phyloP scores from a whole-genome alignment of 2,329 filamentous ascomycete species.

The Alternaria sp. region DNA sequence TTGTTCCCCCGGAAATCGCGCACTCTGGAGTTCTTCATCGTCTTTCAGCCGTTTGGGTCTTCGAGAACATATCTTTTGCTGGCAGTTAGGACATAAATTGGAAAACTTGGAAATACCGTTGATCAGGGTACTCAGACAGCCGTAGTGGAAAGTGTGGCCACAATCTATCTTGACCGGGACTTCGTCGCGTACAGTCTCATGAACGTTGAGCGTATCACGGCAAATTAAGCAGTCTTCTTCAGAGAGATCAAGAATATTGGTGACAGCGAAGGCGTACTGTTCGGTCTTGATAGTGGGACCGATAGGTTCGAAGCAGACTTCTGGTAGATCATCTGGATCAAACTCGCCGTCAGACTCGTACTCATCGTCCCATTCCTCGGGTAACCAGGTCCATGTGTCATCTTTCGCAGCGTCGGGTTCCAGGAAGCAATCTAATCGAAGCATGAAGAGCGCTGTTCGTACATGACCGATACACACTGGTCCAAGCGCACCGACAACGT shows the following conservation, averaged over 20 bases:
- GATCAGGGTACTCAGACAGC: neutral
- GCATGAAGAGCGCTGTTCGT: neutral
- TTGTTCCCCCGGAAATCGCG: neutral
- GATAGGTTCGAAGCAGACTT: constrained; percentile 1
- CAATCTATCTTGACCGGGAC: neutral
- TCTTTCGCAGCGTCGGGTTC: neutral
- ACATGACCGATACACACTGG: neutral
- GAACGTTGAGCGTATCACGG: neutral
- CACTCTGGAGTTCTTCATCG: neutral
- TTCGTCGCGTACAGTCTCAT: neutral
- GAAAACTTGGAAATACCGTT: neutral
- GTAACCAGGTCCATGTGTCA: neutral
- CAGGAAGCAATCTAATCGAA: neutral
- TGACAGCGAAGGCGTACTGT: neutral
- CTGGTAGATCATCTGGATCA: neutral
- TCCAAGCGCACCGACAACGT: neutral
- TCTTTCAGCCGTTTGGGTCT: neutral
- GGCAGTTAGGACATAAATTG: neutral
- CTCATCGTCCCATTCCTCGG: neutral
- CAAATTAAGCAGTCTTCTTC: neutral
- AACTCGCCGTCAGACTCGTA: neutral
- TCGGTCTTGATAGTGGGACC: neutral
- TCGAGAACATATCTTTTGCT: neutral
- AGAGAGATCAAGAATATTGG: neutral
- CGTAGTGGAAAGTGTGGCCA: neutral